phyloP scores from a whole-genome alignment of 495 filamentous ascomycete species.

The Evernia prunastri region DNA sequence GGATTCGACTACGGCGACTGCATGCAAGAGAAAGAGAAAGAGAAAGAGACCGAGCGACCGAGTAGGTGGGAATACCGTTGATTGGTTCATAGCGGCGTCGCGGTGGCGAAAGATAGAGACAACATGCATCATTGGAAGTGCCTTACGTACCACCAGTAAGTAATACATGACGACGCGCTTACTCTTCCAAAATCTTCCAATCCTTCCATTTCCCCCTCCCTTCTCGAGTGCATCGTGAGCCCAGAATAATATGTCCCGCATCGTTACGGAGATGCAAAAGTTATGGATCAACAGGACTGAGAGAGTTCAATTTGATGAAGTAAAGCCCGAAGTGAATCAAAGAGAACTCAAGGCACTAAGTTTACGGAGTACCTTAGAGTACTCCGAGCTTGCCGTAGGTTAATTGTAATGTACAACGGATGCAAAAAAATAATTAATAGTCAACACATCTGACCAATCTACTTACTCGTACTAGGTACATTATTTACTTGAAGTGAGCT shows the following conservation, averaged over 20 bases:
- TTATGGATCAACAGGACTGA: neutral
- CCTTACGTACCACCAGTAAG: neutral
- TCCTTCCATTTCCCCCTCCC: neutral
- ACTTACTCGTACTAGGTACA: too few species aligned
- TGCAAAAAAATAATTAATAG: too few species aligned
- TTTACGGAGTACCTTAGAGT: too few species aligned
- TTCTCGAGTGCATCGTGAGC: too few species aligned
- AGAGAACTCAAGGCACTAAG: too few species aligned
- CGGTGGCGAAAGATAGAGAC: neutral
- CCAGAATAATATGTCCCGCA: neutral
- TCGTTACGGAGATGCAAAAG: neutral
- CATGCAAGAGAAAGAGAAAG: neutral
- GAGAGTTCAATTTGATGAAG: neutral
- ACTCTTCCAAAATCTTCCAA: neutral
- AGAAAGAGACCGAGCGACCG: neutral
- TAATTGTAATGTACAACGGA: too few species aligned
- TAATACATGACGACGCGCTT: neutral
- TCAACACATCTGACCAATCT: too few species aligned
- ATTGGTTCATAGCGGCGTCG: neutral
- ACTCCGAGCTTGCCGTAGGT: too few species aligned
- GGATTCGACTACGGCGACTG: neutral
- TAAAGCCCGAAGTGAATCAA: too few species aligned
- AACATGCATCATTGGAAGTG: neutral
- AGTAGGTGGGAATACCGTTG: neutral
- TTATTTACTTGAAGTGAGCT: too few species aligned